Evolutionary conservation across 73 alveolate species (phyloP), one percentile per base, ranked within the genome.

Genomic region (Paramecium tetraurelia): DNA sequence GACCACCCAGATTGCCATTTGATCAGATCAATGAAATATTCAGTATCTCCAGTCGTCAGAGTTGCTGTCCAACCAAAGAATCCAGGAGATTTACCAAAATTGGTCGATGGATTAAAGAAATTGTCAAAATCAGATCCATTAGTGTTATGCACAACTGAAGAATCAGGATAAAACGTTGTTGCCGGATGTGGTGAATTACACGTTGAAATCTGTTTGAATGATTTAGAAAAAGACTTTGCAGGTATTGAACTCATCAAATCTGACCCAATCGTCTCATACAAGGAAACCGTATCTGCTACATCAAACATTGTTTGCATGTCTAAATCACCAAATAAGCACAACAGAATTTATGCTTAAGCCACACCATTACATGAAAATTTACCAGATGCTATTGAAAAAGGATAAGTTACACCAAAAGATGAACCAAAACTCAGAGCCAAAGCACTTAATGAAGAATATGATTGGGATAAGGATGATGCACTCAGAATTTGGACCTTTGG

Each of bases 161-260:
- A 92, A 38, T 85, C 96, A 20, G 99, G 99, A 58, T 99, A 97
- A 94, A 99, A 98, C 97, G 97, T 97, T 92, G 93, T 98, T 92
- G 99, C 99, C 4, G 99, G 99, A 90, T 98, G 99, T 92, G 99
- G 99, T 27, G 99, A 98, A 92, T 98, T 96, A 93, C 99, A 98
- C 94, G 95, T 98, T 93, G 99, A 98, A 95, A 97, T 97, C 86
- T 98, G 99, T 93, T 94, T 98, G 57, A 95, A 98, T 95, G 99
- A 98, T 93, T 95, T 98, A 92, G 98, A 89, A 86, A 99, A 98
- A 53, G 99, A 98, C 89, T 98, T 95, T 89, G 99, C 99, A 36
- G 97, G 97, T 93, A 87, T 96, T 92, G 99, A 97, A 92, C 95
- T 98, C 96, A 96, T 87, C 93, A 92, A 97, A 92, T 93, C 99